Conservation (phyloP, 2,329 filamentous ascomycete species). For the Colletotrichum salicis region DNA sequence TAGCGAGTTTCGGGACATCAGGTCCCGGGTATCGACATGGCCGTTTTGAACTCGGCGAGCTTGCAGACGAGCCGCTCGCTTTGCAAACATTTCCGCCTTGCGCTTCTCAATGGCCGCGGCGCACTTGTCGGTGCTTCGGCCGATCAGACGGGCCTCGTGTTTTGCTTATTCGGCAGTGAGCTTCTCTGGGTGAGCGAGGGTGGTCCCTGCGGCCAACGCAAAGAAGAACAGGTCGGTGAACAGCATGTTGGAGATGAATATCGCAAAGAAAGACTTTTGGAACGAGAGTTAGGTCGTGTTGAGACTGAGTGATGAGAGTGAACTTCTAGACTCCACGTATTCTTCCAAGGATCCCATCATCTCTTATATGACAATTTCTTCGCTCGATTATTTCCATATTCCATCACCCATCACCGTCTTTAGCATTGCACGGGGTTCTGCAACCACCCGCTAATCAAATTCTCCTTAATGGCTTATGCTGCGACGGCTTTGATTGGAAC, state of each 20-base stretch:
- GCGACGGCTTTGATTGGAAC: not conserved
- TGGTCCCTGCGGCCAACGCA: not conserved
- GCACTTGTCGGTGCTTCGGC: slow-evolving; percentile 53
- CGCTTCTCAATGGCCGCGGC: slow-evolving; percentile 57
- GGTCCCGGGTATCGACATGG: slow-evolving; percentile 41
- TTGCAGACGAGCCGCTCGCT: not conserved
- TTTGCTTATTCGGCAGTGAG: slow-evolving; percentile 59
- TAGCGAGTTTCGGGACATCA: slow-evolving; percentile 44
- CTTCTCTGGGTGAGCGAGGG: slow-evolving; percentile 58
- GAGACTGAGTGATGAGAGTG: not conserved
- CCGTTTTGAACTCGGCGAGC: not conserved
- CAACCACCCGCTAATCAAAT: not conserved
- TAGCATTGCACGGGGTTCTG: not conserved
- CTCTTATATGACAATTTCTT: not conserved
- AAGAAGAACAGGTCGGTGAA: not conserved
- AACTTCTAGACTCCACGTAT: not conserved
- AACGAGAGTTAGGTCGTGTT: not conserved
- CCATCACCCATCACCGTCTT: not conserved
- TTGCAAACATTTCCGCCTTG: slow-evolving; percentile 52
- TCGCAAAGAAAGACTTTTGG: not conserved
- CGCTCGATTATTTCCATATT: not conserved
- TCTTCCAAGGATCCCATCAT: not conserved
- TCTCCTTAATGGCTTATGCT: not conserved
- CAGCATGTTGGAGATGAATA: not conserved
- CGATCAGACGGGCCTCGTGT: slow-evolving; percentile 56